These are phyloP conservation scores for Phytophthora pluvialis DNA, from an alignment of 352 stramenopile genomes.

Conservation along the genomic window DNA sequence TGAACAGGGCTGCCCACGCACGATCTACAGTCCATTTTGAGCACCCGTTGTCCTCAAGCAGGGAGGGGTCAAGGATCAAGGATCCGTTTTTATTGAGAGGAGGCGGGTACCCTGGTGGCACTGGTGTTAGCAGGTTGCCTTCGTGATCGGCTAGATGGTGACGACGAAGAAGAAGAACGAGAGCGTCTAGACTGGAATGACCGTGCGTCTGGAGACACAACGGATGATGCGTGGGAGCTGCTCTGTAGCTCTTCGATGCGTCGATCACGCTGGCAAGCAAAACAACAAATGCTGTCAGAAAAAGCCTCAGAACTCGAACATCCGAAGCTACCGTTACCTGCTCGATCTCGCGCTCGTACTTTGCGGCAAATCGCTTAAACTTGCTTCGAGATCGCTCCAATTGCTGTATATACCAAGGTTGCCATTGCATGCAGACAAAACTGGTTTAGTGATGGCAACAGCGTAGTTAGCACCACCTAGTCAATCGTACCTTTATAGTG, in stretches of 20 bases:
- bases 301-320: conserved; percentile 1
- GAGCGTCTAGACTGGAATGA: conserved; percentile 28
- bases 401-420: conserved; percentile 47
- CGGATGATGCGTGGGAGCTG: conserved; percentile 54
- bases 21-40: no score
- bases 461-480: background rate
- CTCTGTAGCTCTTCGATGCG: conserved; percentile 55
- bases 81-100: conserved; percentile 23
- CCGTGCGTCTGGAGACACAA: conserved; percentile 46
- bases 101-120: background rate
- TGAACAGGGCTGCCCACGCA: no score
- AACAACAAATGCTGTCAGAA: conserved; percentile 8
- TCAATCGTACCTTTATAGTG: conserved; percentile 75
- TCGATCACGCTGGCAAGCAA: conserved; percentile 42
- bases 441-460: background rate
- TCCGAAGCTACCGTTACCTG: conserved; percentile 41
- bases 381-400: conserved; percentile 86
- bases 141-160: conserved; percentile 39
- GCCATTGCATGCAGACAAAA: no score
- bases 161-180: conserved; percentile 47
- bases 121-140: conserved; percentile 9
- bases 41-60: no score
- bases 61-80: background rate
- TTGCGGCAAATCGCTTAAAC: conserved; percentile 85
- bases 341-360: conserved; percentile 87